These are phyloP conservation scores for Saturnispora zaruensis DNA, from an alignment of 805 yeast species.

Conservation along the genomic window DNA sequence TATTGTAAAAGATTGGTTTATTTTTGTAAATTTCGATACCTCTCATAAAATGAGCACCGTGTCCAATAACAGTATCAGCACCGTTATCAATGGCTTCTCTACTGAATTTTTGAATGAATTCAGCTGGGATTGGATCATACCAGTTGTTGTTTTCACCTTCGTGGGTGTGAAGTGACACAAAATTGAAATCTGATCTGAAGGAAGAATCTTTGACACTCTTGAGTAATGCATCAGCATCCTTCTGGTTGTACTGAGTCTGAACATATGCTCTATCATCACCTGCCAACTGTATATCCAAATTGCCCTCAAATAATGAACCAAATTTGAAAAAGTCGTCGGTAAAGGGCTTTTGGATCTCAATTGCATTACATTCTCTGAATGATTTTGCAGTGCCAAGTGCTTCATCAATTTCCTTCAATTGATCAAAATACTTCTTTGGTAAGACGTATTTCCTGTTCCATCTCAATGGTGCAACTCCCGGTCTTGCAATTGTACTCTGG, in stretches of 20 bases:
- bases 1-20: constrained; percentile 24
- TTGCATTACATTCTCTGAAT: constrained; percentile 24
- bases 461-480: constrained; percentile 24
- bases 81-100: constrained; percentile 22
- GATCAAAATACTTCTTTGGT: constrained; percentile 21
- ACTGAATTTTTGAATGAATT: constrained; percentile 22
- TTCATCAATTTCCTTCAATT: constrained; percentile 23
- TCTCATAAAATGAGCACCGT: constrained; percentile 26
- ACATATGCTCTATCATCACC: constrained; percentile 19
- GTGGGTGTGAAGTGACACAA: constrained; percentile 24
- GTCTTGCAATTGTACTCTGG: constrained; percentile 22
- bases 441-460: constrained; percentile 23
- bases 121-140: constrained; percentile 25
- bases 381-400: constrained; percentile 24
- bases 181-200: constrained; percentile 22
- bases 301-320: constrained; percentile 25
- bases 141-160: constrained; percentile 27
- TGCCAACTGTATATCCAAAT: constrained; percentile 21
- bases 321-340: constrained; percentile 20
- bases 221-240: constrained; percentile 19
- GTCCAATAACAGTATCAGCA: constrained; percentile 24
- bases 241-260: constrained; percentile 18
- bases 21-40: constrained; percentile 25
- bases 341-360: constrained; percentile 23
- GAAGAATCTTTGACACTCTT: constrained; percentile 20